These are phyloP conservation scores for Gaertneriomyces semiglobifer DNA, from an alignment of 192 early-diverging fungal genomes.

Conservation along the genomic window DNA sequence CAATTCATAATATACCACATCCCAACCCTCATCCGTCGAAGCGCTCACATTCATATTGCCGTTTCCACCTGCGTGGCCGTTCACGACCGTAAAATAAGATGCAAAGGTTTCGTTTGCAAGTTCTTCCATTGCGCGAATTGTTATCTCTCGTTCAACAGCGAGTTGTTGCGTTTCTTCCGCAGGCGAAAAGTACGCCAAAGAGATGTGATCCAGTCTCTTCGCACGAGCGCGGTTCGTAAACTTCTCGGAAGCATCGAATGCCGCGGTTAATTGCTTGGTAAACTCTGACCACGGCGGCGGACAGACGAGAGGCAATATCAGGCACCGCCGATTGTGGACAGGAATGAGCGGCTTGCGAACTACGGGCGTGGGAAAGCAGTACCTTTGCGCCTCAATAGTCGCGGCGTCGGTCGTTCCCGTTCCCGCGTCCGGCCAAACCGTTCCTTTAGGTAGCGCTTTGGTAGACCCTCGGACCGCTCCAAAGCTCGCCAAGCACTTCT, in stretches of 20 bases:
- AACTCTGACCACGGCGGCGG: background rate
- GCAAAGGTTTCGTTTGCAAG: background rate
- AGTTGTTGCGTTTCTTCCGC: background rate
- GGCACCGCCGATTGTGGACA: background rate
- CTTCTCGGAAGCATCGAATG: slow-evolving; percentile 1
- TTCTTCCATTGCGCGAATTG: background rate
- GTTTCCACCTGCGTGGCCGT: background rate
- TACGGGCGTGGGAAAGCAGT: slow-evolving; percentile 4
- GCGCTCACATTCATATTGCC: background rate
- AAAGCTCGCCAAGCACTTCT: background rate
- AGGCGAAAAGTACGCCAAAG: slow-evolving; percentile 20
- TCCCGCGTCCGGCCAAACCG: background rate
- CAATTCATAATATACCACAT: slow-evolving; percentile 14
- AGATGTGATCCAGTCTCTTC: slow-evolving; percentile 15
- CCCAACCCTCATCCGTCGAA: slow-evolving; percentile 6
- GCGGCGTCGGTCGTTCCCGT: background rate
- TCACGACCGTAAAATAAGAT: background rate
- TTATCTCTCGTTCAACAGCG: background rate
- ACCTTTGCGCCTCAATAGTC: background rate
- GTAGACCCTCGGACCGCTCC: too few relatives aligned
- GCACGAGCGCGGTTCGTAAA: slow-evolving; percentile 10
- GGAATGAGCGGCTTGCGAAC: slow-evolving; percentile 18
- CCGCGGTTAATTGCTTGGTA: background rate
- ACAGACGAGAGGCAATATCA: slow-evolving; percentile 10
- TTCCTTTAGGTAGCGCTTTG: too few relatives aligned